A percentile compares a stretch with the other conserved stretches of the same genome.
Evolutionary conservation across 768 basidiomycete species (phyloP).

Genomic region (Lactifluus subvellereus): DNA sequence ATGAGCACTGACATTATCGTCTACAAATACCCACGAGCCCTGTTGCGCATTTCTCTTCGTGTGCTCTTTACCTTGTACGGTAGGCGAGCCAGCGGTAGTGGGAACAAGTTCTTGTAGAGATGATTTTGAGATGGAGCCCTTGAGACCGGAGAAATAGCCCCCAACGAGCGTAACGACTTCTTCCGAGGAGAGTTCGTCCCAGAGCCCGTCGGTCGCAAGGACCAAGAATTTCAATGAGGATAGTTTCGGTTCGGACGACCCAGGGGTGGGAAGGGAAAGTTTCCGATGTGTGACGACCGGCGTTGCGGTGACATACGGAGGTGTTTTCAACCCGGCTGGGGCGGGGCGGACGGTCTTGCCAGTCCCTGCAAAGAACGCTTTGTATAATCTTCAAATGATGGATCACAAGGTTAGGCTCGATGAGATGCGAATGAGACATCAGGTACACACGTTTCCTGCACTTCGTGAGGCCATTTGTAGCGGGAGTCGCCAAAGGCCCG

Average conservation of each 20-base stretch:
- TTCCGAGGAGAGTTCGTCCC: slow-evolving; percentile 59
- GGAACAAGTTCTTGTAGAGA: slow-evolving; percentile 50
- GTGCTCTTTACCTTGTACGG: slow-evolving; percentile 61
- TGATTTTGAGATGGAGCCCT: slow-evolving; percentile 57
- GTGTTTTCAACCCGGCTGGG: slow-evolving; percentile 67
- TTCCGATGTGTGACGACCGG: slow-evolving; percentile 80
- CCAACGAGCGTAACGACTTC: slow-evolving; percentile 86
- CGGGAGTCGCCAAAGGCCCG: slow-evolving; percentile 86
- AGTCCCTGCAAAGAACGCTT: slow-evolving; percentile 63
- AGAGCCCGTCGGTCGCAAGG: slow-evolving; percentile 74
- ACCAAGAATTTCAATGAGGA: slow-evolving; percentile 66
- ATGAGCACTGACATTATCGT: slow-evolving; percentile 75
- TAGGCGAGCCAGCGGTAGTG: slow-evolving; percentile 46
- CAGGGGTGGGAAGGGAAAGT: slow-evolving; percentile 45
- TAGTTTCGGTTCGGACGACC: slow-evolving; percentile 30
- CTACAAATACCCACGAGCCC: slow-evolving; percentile 71
- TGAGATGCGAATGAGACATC: background rate
- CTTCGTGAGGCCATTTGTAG: slow-evolving; percentile 77
- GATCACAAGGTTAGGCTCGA: background rate
- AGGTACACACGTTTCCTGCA: slow-evolving; percentile 60
- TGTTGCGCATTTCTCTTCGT: slow-evolving; percentile 30
- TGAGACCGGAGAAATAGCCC: slow-evolving; percentile 68
- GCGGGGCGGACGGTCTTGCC: slow-evolving; percentile 52
- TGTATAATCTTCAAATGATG: slow-evolving; percentile 41
- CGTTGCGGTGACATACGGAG: slow-evolving; percentile 84